Evolutionary conservation across 768 basidiomycete species (phyloP), one percentile per base, ranked within the genome.

Genomic region (Boletus pseudo-olivaceus): DNA sequence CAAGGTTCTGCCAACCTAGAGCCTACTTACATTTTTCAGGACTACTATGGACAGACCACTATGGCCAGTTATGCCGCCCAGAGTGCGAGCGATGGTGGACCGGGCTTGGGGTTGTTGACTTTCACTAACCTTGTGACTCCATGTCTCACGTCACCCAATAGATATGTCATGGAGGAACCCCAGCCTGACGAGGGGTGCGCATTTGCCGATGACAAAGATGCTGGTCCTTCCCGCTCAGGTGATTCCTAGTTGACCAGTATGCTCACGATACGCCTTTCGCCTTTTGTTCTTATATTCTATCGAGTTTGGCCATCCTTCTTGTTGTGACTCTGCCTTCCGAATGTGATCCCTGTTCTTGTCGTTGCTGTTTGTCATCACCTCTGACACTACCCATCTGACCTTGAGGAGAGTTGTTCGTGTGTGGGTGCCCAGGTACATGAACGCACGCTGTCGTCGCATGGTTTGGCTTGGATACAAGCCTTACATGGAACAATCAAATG

Each of bases 381-480:
- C 33, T 52, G 27, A 30, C 29, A 29, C 23, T 53, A 27, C 39
- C 49, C 30, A 23, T 33, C 17, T 29, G 17, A n/a, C 37, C 49
- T 46, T 39, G 56, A 34, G 34, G 29, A 44, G n/a, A 41, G 27
- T 14, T 58, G 45, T 33, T 34, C 11, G 38, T 47, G 43, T 41
- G 10, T 34, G 26, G 23, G 34, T 51, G 23, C 37, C 49, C 30
- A 58, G 61, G 56, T 53, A 64, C 59, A 62, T 61, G 58, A 56
- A 51, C 51, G 53, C 65, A 67, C 53, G 56, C 49, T 51, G 51
- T 27, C 47, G 35, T 63, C 51, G 58, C 60, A 54, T 62, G 60
- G 56, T 20, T 54, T 52, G 32, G 32, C 47, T 39, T 20, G 33
- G 10, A 29, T 35, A 32, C 47, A 46, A 17, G 29, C 37, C 40